Evolutionary conservation across 2,329 filamentous ascomycete genomes (phyloP), one percentile per base, ranked within the genome.

Genomic region (Capronia americana): DNA sequence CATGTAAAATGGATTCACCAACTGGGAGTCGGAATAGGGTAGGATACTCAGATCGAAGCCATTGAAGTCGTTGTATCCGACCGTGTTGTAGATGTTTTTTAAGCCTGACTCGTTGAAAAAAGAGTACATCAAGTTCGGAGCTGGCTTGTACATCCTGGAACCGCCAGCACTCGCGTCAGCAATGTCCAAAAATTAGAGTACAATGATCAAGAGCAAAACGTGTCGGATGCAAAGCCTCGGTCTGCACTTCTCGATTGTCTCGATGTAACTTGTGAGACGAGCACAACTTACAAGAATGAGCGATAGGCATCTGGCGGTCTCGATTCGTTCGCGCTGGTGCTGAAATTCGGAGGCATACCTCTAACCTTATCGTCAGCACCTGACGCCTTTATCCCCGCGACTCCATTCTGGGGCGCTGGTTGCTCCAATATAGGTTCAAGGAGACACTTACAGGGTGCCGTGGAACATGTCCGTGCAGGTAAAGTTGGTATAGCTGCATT

Each of bases 1-100:
- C 12, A 64, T 24, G 38, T 68, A 62, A 28, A 70, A 50, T 1
- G 62, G 57, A 56, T 66, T 70, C 32, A 66, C 57, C 38, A 70
- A 60, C 24, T 70, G 48, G 26, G 54, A 23, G 32, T 70, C 63
- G n/a, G 50, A 20, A 48, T 50, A 55, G 3, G 65, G 68, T 20
- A 38, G 44, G 30, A 67, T 30, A 32, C 56, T 61, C 3, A 58
- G 17, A 23, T 63, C 38, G 12, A 56, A 58, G n/a, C 57, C 32
- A 26, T 54, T 63, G 17, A 51, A 46, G 44, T 57, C 63, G 28
- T 59, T 57, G 10, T 34, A 55, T 17, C 57, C 63, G 20, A 55
- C 63, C n/a, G 66, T 68, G 24, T 70, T 70, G 60, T 70, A 70
- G 11, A 68, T 44, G 24, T 57, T 65, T 30, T 61, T 50, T 24